Evolutionary conservation across 148 eudicot genomes (phyloP), one percentile per base, ranked within the genome.

Genomic region (Rhododendron kiyosumense): DNA sequence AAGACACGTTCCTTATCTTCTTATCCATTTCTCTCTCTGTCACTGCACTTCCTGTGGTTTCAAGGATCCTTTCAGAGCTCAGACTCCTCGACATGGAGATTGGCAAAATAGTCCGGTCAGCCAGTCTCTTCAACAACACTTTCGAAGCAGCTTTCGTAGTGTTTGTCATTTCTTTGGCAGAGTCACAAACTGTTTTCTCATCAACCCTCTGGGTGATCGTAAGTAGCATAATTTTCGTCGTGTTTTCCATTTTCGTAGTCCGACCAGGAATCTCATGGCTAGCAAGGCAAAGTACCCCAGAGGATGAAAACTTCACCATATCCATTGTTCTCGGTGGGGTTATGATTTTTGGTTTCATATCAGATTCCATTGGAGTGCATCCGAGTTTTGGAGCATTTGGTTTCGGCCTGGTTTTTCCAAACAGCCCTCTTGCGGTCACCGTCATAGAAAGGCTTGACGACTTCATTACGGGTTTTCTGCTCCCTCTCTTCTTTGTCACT

Each of bases 341-440:
- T 30, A 86, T 81, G 87, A n/a, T 86, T n/a, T 71, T 79, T 20
- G 74, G 81, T 22, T 48, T 81, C 61, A 69, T 48, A 6, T 38
- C 85, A 8, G 87, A 86, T 24, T 69, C 81, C 69, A 86, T 81
- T 22, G 87, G 87, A 20, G 57, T 81, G 2, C 87, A 86, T 41
- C 84, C 87, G 2, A 41, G 38, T 5, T 73, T 86, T 17, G 87
- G 87, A 34, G 87, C 87, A 15, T 86, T 81, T 26, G 26, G 73
- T 34, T 86, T 86, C 5, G 85, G 87, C 28, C 74, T 86, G 17
- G 73, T 86, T 10, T 49, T 86, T 34, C 87, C 87, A 1, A 83
- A 74, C 28, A 81, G 87, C 9, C 51, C 78, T 17, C 84, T 86
- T 36, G 61, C 84, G 2, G 30, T 28, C 18, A 81, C 69, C n/a